phyloP scores from a whole-genome alignment of 1,284 basidiomycete genomes.

The Moesziomyces antarcticus region DNA sequence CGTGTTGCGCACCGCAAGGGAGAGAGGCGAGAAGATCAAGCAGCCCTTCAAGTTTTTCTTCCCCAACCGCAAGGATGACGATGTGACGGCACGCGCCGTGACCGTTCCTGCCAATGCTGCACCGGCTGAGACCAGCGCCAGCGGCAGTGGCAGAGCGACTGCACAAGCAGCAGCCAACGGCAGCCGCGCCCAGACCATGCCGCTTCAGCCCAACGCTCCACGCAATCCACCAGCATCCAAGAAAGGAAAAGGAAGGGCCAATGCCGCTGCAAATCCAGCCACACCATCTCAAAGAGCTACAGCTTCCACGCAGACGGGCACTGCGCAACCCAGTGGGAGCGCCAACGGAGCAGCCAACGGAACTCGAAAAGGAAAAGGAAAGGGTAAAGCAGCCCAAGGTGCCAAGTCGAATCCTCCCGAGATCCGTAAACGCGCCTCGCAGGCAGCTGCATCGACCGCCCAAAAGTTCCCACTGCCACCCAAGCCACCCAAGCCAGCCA shows the following conservation, averaged over 20 bases:
- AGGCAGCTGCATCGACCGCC: not conserved
- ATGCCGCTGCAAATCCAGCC: not conserved
- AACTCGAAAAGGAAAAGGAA: slow-evolving; percentile 8
- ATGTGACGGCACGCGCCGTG: slow-evolving; percentile 2
- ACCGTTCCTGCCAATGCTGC: slow-evolving; percentile 10
- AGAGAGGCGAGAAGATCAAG: slow-evolving; percentile 40
- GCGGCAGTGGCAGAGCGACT: not conserved
- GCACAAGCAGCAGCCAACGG: not conserved
- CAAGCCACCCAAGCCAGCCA: not conserved
- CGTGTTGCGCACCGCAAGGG: slow-evolving; percentile 27
- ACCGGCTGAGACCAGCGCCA: not conserved
- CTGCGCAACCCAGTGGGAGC: not conserved
- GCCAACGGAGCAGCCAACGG: not conserved
- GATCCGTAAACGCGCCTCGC: slow-evolving; percentile 11
- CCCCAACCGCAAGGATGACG: slow-evolving; percentile 33
- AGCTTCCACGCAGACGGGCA: not conserved
- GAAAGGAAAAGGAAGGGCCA: not conserved
- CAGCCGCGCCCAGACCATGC: slow-evolving; percentile 13
- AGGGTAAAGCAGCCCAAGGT: slow-evolving; percentile 2
- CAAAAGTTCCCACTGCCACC: not conserved
- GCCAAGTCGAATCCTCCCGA: slow-evolving; percentile 15
- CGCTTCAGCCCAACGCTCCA: slow-evolving; percentile 3
- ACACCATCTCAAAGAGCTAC: not conserved
- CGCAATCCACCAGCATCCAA: not conserved
- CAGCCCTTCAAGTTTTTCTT: slow-evolving; percentile 48